These are phyloP conservation scores for Coniella vitis DNA, from an alignment of 2,329 filamentous ascomycete genomes.

Conservation along the genomic window DNA sequence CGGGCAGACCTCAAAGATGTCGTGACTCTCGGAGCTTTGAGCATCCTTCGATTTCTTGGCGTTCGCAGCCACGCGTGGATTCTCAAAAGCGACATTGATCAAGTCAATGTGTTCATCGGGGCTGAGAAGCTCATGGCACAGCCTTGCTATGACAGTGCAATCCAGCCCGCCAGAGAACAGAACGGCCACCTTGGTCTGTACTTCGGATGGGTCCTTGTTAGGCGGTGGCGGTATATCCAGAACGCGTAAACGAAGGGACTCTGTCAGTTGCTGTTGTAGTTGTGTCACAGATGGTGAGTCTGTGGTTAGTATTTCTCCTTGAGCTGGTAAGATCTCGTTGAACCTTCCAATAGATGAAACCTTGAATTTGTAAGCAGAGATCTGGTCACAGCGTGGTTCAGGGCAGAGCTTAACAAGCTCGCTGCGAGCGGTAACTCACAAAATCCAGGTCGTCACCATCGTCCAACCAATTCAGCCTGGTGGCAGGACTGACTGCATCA, in stretches of 20 bases:
- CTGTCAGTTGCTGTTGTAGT: constrained; percentile 47
- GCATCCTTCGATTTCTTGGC: constrained; percentile 32
- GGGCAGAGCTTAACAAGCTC: constrained; percentile 1
- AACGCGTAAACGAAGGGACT: constrained; percentile 59
- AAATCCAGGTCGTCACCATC: constrained; percentile 28
- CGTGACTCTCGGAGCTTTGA: constrained; percentile 19
- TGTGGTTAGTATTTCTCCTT: constrained; percentile 24
- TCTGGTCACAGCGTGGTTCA: constrained; percentile 14
- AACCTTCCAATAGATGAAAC: constrained; percentile 48
- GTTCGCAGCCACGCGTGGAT: constrained; percentile 64
- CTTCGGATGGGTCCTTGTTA: constrained; percentile 23
- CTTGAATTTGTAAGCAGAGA: constrained; percentile 40
- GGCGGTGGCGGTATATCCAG: constrained; percentile 52
- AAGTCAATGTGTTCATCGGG: constrained; percentile 67
- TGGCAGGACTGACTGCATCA: neutral
- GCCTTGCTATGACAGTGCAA: constrained; percentile 77
- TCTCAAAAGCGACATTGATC: constrained; percentile 95
- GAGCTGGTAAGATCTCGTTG: constrained; percentile 37
- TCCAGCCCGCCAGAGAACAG: constrained; percentile 94
- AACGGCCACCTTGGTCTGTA: constrained; percentile 61
- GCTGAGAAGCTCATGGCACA: constrained; percentile 72
- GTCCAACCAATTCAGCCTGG: constrained; percentile 28
- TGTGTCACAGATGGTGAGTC: constrained; percentile 44
- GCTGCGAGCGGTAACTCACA: constrained; percentile 32
- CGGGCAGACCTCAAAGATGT: constrained; percentile 74